These are phyloP conservation scores for Torulaspora globosa DNA, from an alignment of 1,139 yeast species.

Conservation along the genomic window DNA sequence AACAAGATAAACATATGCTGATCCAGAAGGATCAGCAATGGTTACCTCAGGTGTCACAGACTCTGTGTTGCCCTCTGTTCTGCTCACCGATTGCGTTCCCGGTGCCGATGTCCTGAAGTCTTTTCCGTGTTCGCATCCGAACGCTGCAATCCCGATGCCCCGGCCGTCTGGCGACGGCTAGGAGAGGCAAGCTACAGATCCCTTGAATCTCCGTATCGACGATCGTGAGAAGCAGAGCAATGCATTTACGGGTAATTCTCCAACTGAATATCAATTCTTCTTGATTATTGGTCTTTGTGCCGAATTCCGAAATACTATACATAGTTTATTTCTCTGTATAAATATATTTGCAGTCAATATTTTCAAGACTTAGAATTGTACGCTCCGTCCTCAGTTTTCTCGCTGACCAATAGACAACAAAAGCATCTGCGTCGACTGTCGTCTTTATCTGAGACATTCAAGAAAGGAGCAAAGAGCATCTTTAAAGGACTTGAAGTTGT, in stretches of 20 bases:
- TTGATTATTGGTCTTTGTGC: slow-evolving; percentile 1
- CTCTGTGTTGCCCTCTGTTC: not conserved
- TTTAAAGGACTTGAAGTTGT: no score
- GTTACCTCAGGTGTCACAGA: not conserved
- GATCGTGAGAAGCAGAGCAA: not conserved
- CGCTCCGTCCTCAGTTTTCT: no score
- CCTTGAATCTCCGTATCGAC: not conserved
- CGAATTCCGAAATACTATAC: no score
- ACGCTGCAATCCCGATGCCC: not conserved
- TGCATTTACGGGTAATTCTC: slow-evolving; percentile 1
- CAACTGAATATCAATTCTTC: not conserved
- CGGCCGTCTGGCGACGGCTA: not conserved
- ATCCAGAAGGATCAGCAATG: slow-evolving; percentile 2
- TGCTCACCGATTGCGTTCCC: not conserved
- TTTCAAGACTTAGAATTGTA: no score
- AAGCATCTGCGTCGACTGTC: no score
- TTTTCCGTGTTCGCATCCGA: slow-evolving; percentile 6
- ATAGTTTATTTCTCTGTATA: no score
- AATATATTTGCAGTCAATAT: no score
- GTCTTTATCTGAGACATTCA: no score
- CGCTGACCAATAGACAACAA: no score
- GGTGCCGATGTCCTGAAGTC: not conserved
- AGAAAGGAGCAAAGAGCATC: no score
- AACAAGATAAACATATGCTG: not conserved
- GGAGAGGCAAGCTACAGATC: not conserved